Percentiles rank a stretch among this genome's conserved stretches.
phyloP scores from a whole-genome alignment of 257 asterid genomes.

The Vinca minor region DNA sequence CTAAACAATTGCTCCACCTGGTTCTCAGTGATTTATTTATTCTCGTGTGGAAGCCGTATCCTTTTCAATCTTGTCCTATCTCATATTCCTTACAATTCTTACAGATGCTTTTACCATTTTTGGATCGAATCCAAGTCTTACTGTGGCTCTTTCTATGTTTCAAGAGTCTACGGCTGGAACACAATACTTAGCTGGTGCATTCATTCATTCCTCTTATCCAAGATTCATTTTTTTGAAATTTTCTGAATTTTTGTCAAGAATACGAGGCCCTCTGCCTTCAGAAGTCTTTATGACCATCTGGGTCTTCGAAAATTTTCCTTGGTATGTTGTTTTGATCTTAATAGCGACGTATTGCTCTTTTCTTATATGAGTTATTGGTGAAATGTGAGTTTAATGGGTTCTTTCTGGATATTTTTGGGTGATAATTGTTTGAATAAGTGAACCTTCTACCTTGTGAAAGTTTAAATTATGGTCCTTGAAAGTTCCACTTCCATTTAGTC shows the following conservation, averaged over 20 bases:
- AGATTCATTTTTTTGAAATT: not conserved
- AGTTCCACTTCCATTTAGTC: too few relatives aligned
- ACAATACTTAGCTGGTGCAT: not conserved
- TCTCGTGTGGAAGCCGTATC: not conserved
- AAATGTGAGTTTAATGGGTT: not conserved
- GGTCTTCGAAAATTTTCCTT: slow-evolving; percentile 28
- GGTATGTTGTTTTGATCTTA: slow-evolving; percentile 27
- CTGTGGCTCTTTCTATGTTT: not conserved
- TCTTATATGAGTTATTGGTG: not conserved
- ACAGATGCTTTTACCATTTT: not conserved
- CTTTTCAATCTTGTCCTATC: not conserved
- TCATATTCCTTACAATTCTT: too few relatives aligned
- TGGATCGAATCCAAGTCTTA: not conserved
- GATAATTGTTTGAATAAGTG: not conserved
- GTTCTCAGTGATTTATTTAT: too few relatives aligned
- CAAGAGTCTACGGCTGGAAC: not conserved
- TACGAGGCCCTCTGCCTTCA: slow-evolving; percentile 48
- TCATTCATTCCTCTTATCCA: not conserved
- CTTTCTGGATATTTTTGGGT: not conserved
- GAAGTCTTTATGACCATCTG: slow-evolving; percentile 31
- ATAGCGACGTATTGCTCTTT: not conserved
- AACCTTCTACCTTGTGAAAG: too few relatives aligned
- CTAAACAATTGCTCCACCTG: not conserved
- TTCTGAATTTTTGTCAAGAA: slow-evolving; percentile 26
- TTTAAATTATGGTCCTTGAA: not conserved